Base-by-base conservation (phyloP, 805 yeast species). In the Candida nemodendra region DNA sequence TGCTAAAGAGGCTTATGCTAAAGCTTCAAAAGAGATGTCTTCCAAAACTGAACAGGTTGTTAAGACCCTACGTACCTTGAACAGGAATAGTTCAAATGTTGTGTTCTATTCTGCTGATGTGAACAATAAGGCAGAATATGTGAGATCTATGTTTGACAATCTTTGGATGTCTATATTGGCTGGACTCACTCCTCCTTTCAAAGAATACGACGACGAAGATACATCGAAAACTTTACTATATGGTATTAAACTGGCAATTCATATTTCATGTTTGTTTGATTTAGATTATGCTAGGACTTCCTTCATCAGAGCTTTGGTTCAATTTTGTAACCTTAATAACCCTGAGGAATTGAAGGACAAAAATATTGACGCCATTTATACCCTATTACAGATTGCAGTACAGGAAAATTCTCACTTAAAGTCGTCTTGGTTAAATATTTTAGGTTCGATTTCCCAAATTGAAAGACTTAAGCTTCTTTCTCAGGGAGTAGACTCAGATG, bases 121-220 rank as follows among this genome's bases (percentile, higher is more conserved):
- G 2, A 33, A 31, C n/a, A 50, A 47, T 24, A 91, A 85, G 54
- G 77, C 85, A 12, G 95, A 88, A 50, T 96, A 91, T 57, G 95
- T 91, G 12, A 83, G 77, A 57, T 90, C 97, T 1, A 86, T 95
- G 56, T 91, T 93, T 64, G 96, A 91, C 53, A 87, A 87, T 13
- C 67, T 85, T 30, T 93, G 99, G 99, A 90, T 95, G 96, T 88
- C 97, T 0, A 77, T 93, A 32, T 71, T 93, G 48, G 98, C 98
- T 5, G 97, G 95, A 0, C 70, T 93, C 34, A 89, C 97, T 0
- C 91, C 95, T 3, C 95, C 96, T 5, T 89, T 90, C 68, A 88
- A 84, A 56, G 96, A 88, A 38, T 81, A 83, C 45, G 89, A 85
- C 49, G 93, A 86, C 49, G 74, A 71, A 15, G 88, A 81, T 38